Conservation (phyloP, 2,329 filamentous ascomycete genomes). For the Kalaharituber pfeilii region DNA sequence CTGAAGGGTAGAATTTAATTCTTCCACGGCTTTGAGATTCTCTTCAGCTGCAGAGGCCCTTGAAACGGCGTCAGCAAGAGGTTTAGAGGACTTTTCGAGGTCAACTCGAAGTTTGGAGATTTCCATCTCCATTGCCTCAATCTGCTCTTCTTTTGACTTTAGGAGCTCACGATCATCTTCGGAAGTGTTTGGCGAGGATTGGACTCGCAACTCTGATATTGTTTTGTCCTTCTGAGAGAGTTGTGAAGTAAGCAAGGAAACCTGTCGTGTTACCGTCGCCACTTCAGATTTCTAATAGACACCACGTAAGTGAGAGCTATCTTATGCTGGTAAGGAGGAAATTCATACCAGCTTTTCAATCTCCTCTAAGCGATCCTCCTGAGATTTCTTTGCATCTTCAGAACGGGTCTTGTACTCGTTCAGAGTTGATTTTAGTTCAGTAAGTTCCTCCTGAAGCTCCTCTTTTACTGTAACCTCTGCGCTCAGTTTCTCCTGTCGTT, state of each 20-base stretch:
- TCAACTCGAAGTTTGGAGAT: slow-evolving; percentile 14
- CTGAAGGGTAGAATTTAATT: not conserved
- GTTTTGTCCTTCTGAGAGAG: slow-evolving; percentile 14
- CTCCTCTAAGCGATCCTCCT: slow-evolving; percentile 8
- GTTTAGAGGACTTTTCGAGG: slow-evolving; percentile 9
- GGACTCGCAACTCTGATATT: slow-evolving; percentile 12
- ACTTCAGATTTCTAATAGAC: slow-evolving; percentile 13
- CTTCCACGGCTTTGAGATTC: slow-evolving; percentile 2
- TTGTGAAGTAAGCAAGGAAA: slow-evolving; percentile 15
- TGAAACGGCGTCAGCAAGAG: not conserved
- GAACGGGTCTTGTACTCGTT: slow-evolving; percentile 6
- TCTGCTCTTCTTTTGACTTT: slow-evolving; percentile 16
- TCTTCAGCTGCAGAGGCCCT: not conserved
- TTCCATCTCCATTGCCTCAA: slow-evolving; percentile 19
- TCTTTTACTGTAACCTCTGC: slow-evolving; percentile 13
- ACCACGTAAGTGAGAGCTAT: no score
- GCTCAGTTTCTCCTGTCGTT: slow-evolving; percentile 8
- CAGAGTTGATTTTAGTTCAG: slow-evolving; percentile 9
- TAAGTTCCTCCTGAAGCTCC: slow-evolving; percentile 12
- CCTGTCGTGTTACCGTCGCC: slow-evolving; percentile 10
- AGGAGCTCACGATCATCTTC: slow-evolving; percentile 12
- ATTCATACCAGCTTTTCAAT: slow-evolving; percentile 13
- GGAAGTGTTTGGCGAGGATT: slow-evolving; percentile 6
- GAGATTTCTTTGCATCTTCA: slow-evolving; percentile 1
- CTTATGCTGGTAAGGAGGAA: no score